phyloP scores from a whole-genome alignment of 2,329 filamentous ascomycete species.

The Alternaria sp. region DNA sequence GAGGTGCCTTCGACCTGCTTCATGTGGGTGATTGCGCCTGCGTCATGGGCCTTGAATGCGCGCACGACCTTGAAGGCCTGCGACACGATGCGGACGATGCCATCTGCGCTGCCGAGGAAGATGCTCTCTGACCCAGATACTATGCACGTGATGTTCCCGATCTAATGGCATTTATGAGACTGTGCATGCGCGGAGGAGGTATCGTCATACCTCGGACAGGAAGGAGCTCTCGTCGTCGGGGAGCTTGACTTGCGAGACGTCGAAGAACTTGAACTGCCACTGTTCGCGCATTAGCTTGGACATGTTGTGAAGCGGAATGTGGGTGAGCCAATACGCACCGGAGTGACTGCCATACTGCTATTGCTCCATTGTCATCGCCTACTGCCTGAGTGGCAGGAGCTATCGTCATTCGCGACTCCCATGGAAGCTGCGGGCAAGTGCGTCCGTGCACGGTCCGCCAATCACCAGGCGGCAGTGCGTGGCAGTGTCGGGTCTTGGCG shows the following conservation, averaged over 20 bases:
- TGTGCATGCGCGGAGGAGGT: conserved; percentile 6
- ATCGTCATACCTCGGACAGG: conserved; percentile 74
- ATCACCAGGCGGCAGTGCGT: conserved; percentile 5
- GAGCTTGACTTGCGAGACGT: conserved; percentile 83
- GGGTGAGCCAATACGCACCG: conserved; percentile 34
- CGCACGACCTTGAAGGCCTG: conserved; percentile 85
- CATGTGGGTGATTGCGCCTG: conserved; percentile 84
- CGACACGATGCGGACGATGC: conserved; percentile 85
- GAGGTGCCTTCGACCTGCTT: conserved; percentile 88
- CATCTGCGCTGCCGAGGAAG: conserved; percentile 86
- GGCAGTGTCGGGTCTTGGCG: conserved; percentile 14
- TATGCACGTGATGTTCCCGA: conserved; percentile 76
- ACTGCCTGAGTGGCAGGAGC: conserved; percentile 25
- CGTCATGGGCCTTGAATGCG: conserved; percentile 85
- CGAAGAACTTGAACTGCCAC: conserved; percentile 99
- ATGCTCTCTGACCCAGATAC: conserved; percentile 88
- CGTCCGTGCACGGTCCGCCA: conserved; percentile 11
- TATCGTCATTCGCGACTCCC: conserved; percentile 22
- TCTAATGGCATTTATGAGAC: conserved; percentile 47
- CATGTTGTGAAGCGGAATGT: conserved; percentile 5
- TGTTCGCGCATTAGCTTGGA: conserved; percentile 50
- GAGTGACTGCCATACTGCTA: conserved; percentile 52
- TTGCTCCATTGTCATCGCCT: conserved; percentile 31
- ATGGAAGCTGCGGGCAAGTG: conserved; percentile 25
- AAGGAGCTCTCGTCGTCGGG: conserved; percentile 78